Base-by-base conservation (phyloP, 306 rosid species). In the Ammopiptanthus mongolicus region DNA sequence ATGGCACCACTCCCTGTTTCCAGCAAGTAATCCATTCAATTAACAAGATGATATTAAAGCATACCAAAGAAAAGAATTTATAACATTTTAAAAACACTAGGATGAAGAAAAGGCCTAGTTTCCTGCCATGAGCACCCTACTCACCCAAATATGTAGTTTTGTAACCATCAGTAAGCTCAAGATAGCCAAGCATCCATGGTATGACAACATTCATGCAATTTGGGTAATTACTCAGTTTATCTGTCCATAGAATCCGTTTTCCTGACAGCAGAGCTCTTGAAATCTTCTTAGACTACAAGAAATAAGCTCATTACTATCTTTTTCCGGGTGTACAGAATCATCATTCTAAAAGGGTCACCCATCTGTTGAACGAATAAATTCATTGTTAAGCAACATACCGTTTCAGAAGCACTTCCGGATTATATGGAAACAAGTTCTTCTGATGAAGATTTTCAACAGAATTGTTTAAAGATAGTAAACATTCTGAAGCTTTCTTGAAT, bases 361-460 rank as follows among this genome's bases (percentile, higher is more conserved):
- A 0, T 65, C 44, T 19, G 29, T 58, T 55, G 41, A 81, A 69
- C n/a, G 69, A 31, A 48, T 39, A 29, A 69, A 64, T 73, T 28
- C 76, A 78, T 47, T 55, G 33, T 46, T 52, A 60, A 21, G 79
- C 69, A 50, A 70, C 81, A 1, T 75, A 85, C 97, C 90, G 88
- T 48, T 70, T 89, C 86, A 92, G 61, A 80, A 92, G 96, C 48
- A 77, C 93, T 48, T 76, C 75, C 8, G 93, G 96, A 71, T 92
- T 86, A 88, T 92, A 92, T 13, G 97, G 96, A 84, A 94, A 94
- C 69, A 94, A 75, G 79, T 86, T 79, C 86, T 94, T 92, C 52
- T 69, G 84, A 74, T 91, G 87, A 78, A 91, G 98, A 86, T 84
- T 87, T 66, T 84, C 90, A 62, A 94, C 84, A 37, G 98, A 94